Percentiles rank a stretch among this genome's conserved stretches.
Evolutionary conservation across 345 rosid species (phyloP).

Genomic region (Lenwebbia sp.): DNA sequence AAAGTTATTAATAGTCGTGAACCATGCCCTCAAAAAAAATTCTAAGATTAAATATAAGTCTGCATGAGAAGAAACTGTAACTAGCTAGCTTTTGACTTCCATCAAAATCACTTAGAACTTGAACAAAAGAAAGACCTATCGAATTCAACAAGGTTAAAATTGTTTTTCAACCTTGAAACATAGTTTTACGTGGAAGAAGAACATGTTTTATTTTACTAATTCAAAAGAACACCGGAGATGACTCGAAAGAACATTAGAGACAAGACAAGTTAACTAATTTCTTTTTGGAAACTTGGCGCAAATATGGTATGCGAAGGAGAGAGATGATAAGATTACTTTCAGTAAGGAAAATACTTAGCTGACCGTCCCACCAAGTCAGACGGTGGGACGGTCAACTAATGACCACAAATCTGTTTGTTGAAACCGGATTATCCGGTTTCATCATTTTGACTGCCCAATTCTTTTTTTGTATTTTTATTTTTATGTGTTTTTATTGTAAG

Average conservation of each 20-base stretch:
- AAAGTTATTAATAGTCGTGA: neutral
- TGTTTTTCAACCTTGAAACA: neutral
- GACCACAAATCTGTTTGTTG: too few relatives aligned
- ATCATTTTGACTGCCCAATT: too few relatives aligned
- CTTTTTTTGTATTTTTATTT: too few relatives aligned
- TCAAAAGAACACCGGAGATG: neutral
- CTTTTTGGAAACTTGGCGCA: neutral
- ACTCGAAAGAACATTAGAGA: neutral
- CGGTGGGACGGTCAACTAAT: too few relatives aligned
- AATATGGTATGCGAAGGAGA: neutral
- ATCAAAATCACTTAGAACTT: neutral
- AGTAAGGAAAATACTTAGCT: neutral
- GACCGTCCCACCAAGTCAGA: too few relatives aligned
- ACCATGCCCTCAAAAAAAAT: neutral
- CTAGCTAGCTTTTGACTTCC: neutral
- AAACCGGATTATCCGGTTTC: too few relatives aligned
- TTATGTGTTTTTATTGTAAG: too few relatives aligned
- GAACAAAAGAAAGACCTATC: neutral
- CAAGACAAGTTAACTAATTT: neutral
- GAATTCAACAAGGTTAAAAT: neutral
- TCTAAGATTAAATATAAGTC: neutral
- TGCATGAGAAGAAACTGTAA: neutral
- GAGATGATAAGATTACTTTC: neutral
- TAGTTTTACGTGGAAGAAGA: neutral
- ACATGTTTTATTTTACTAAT: neutral